Conservation (phyloP, 164 flowering plant species). For the Houttuynia cordata region DNA sequence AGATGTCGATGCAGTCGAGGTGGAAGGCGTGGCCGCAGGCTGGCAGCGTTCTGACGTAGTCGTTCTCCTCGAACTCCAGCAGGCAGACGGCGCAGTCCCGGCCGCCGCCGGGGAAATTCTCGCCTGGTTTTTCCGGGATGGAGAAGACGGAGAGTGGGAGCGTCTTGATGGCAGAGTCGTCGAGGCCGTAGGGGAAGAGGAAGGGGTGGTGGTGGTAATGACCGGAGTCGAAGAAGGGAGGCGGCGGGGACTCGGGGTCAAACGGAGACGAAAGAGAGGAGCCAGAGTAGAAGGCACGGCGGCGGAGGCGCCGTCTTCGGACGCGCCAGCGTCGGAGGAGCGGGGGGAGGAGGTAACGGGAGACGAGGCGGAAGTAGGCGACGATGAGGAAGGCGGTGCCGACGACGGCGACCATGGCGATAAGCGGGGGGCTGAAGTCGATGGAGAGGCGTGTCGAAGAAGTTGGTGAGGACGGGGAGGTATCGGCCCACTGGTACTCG, state of each 20-base stretch:
- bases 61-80: conserved; percentile 72
- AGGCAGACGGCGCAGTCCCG: conserved; percentile 89
- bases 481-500: conserved; percentile 11
- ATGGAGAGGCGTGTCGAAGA: conserved; percentile 25
- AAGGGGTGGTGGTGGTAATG: conserved; percentile 25
- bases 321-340: conserved; percentile 19
- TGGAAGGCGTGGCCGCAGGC: conserved; percentile 78
- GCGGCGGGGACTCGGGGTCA: conserved; percentile 21
- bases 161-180: conserved; percentile 64
- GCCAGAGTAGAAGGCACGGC: conserved; percentile 16
- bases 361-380: conserved; percentile 77
- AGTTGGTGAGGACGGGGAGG: conserved; percentile 10
- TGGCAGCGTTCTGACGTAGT: conserved; percentile 82
- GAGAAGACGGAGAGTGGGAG: conserved; percentile 64
- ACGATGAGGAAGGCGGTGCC: conserved; percentile 73
- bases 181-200: conserved; percentile 24
- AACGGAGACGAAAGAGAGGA: conserved; percentile 38
- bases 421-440: conserved; percentile 79
- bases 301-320: conserved; percentile 30
- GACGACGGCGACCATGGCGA: conserved; percentile 81
- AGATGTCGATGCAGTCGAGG: conserved; percentile 85
- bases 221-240: conserved; percentile 67
- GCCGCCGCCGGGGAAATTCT: conserved; percentile 1
- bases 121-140: conserved; percentile 1
- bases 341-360: conserved; percentile 49